phyloP scores from a whole-genome alignment of 805 yeast genomes.

The Scheffersomyces ergatensis region DNA sequence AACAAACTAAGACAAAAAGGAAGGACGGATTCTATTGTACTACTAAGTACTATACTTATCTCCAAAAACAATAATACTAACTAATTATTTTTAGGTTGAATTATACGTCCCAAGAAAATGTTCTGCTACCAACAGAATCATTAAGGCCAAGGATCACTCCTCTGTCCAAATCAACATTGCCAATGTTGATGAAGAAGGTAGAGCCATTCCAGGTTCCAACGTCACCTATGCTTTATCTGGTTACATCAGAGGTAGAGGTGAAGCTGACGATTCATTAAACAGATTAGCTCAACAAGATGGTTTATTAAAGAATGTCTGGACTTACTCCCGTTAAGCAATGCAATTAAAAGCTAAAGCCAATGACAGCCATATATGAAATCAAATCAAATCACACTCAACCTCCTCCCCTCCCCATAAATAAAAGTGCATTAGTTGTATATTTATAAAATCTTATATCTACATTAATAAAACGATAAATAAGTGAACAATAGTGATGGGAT shows the following conservation, averaged over 20 bases:
- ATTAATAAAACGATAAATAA: background rate
- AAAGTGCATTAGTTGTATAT: background rate
- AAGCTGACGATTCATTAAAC: conserved; percentile 98
- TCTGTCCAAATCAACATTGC: conserved; percentile 99
- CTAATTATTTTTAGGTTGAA: conserved; percentile 69
- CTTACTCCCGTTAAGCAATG: conserved; percentile 92
- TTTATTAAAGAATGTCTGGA: conserved; percentile 93
- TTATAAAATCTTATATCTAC: background rate
- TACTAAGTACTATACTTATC: no score
- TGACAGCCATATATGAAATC: no score
- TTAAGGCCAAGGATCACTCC: conserved; percentile 99
- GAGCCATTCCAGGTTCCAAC: conserved; percentile 85
- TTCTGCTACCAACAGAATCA: conserved; percentile 99
- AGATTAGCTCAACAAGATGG: conserved; percentile 99
- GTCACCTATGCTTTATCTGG: conserved; percentile 97
- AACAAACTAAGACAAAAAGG: no score
- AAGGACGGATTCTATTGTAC: no score
- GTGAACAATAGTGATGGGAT: background rate
- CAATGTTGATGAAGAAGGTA: conserved; percentile 96
- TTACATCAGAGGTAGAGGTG: conserved; percentile 98
- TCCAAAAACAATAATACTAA: conserved; percentile 26
- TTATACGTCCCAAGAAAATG: conserved; percentile 99
- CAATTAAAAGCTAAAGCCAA: no score
- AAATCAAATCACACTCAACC: no score
- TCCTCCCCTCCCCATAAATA: no score